phyloP scores from a whole-genome alignment of 1,139 yeast genomes.

The Zygosaccharomyces pseudobailii region DNA sequence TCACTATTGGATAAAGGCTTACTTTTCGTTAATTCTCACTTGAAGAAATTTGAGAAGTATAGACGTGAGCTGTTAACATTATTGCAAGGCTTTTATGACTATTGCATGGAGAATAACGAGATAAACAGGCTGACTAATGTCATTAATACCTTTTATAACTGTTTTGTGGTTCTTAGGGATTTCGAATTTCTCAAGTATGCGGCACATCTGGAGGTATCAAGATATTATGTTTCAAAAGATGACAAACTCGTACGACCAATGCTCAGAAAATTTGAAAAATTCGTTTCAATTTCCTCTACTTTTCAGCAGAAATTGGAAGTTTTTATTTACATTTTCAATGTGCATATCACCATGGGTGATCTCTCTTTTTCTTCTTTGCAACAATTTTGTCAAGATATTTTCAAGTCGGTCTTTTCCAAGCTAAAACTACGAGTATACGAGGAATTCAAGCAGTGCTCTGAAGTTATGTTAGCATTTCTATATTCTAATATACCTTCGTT shows the following conservation, averaged over 20 bases:
- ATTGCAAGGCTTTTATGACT: slow-evolving; percentile 13
- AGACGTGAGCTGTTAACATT: slow-evolving; percentile 1
- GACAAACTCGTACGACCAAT: slow-evolving; percentile 10
- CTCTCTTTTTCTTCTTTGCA: slow-evolving; percentile 15
- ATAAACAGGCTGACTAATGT: slow-evolving; percentile 31
- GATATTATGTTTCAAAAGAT: slow-evolving; percentile 7
- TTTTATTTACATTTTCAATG: slow-evolving; percentile 21
- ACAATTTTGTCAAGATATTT: slow-evolving; percentile 16
- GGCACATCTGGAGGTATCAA: slow-evolving; percentile 11
- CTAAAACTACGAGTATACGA: slow-evolving; percentile 5
- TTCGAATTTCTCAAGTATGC: slow-evolving; percentile 6
- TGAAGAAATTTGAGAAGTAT: slow-evolving; percentile 2
- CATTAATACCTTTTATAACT: slow-evolving; percentile 33
- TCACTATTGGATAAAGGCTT: slow-evolving; percentile 19
- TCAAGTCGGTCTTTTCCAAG: slow-evolving; percentile 12
- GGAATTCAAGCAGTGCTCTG: slow-evolving; percentile 15
- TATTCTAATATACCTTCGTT: slow-evolving; percentile 17
- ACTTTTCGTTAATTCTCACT: slow-evolving; percentile 15
- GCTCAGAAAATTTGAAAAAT: slow-evolving; percentile 24
- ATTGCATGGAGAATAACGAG: slow-evolving; percentile 21
- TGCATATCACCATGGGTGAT: slow-evolving; percentile 13
- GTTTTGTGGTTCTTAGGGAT: slow-evolving; percentile 19
- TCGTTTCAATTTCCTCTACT: slow-evolving; percentile 17
- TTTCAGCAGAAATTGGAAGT: slow-evolving; percentile 8
- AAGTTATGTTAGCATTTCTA: slow-evolving; percentile 23